phyloP scores from a whole-genome alignment of 345 rosid genomes.

The Eucalyptus lansdowneana region DNA sequence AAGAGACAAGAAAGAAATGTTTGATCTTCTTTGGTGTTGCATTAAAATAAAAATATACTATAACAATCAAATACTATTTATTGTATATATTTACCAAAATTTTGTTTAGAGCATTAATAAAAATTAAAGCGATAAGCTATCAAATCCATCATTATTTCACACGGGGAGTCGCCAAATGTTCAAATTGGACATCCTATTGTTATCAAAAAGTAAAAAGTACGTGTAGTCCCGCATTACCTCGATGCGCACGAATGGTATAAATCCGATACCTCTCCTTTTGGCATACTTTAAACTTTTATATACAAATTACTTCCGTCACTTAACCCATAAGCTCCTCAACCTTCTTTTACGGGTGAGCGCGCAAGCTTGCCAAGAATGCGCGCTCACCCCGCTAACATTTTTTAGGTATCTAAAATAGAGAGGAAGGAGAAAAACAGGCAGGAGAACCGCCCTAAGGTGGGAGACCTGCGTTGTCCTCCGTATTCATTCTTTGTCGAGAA shows the following conservation, averaged over 20 bases:
- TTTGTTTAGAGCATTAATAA: not conserved
- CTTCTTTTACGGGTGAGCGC: not conserved
- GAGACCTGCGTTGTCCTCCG: accelerated
- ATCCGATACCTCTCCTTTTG: not conserved
- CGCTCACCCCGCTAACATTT: not conserved
- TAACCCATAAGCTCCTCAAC: not conserved
- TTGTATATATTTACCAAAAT: not conserved
- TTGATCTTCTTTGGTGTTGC: not conserved
- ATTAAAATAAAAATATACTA: not conserved
- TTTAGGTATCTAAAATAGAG: not conserved
- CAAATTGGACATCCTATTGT: not conserved
- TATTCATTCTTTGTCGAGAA: no score
- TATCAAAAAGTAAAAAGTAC: not conserved
- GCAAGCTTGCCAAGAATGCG: not conserved
- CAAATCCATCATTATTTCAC: not conserved
- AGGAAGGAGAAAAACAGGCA: not conserved
- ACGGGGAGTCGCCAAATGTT: not conserved
- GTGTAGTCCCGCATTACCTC: not conserved
- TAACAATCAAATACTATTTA: not conserved
- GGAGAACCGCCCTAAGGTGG: no score
- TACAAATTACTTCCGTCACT: not conserved
- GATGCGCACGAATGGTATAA: not conserved
- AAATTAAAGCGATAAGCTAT: not conserved
- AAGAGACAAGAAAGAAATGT: not conserved
- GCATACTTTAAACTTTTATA: no score